Base-by-base conservation (phyloP, 164 flowering plant species). In the Chimonanthus salicifolius region DNA sequence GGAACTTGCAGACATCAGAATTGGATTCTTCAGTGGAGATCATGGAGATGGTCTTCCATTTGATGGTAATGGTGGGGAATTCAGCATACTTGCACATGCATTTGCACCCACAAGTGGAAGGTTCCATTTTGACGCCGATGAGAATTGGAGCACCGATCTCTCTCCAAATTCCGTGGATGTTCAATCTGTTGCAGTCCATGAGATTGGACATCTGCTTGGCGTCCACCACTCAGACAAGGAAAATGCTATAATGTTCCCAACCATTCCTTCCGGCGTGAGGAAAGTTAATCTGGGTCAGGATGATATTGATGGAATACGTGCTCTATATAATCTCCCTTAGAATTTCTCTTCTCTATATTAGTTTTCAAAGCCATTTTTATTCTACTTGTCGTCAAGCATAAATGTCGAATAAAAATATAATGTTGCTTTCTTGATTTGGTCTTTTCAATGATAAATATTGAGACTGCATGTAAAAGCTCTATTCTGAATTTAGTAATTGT, bases 121-220 rank as follows among this genome's bases (percentile, higher is more conserved):
- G 76, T 47, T 74, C 66, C 76, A 74, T 46, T 60, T 67, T 2
- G 76, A 74, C 21, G 58, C 46, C 18, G 71, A 58, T n/a, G 76
- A 67, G 65, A 5, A 11, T 5, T 67, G 76, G 71, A n/a, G 16
- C 20, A 15, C 33, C 16, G 45, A 58, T 16, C 97, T 51, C 5
- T 48, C 88, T 82, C 3, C 85, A 78, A 49, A 69, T 74, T 10
- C 49, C 70, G 72, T 89, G 10, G 97, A 94, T 70, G 74, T 94
- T 64, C 95, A 94, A 67, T 86, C 95, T 0, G 97, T 94, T 21
- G 95, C 91, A 15, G 87, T 90, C 16, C 98, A 92, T 67, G 97
- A 94, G 82, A 92, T 94, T 10, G 98, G 98, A 64, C 97, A 94
- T 68, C 46, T 94, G 67, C 77, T 92, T 45, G 98, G 98, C 43